Evolutionary conservation across 371 early-diverging fungal genomes (phyloP).

Genomic region (Phascolomyces articulosus): DNA sequence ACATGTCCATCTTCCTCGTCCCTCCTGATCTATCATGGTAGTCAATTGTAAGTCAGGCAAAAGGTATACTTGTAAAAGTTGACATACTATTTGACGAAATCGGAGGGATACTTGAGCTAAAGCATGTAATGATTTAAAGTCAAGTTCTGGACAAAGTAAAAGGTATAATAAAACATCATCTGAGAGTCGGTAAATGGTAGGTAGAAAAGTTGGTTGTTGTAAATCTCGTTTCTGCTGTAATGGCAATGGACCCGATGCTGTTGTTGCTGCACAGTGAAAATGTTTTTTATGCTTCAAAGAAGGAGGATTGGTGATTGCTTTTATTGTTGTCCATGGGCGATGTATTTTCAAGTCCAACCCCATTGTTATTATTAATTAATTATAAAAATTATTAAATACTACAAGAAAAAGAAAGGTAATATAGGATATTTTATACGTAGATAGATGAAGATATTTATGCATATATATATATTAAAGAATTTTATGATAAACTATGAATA

Average conservation of each 20-base stretch:
- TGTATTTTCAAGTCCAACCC: background rate
- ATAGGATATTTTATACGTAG: too few species aligned
- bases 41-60: conserved; percentile 15
- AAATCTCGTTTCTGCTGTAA: too few species aligned
- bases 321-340: background rate
- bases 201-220: background rate
- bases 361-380: background rate
- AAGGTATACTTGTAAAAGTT: conserved; percentile 9
- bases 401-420: background rate
- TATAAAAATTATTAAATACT: background rate
- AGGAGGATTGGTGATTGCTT: background rate
- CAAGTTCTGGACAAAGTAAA: conserved; percentile 12
- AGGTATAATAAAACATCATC: conserved; percentile 14
- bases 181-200: conserved; percentile 5
- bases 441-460: too few species aligned
- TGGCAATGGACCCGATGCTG: conserved; percentile 1
- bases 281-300: background rate
- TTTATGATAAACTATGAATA: too few species aligned
- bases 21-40: conserved; percentile 19
- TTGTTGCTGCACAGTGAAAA: background rate
- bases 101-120: conserved; percentile 13
- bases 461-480: too few species aligned
- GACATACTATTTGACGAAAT: conserved; percentile 1
- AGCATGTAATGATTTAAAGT: conserved; percentile 10
- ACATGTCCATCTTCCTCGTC: conserved; percentile 12